A percentile compares a stretch with the other conserved stretches of the same genome.
Evolutionary conservation across 2,329 filamentous ascomycete genomes (phyloP).

Genomic region (Diaporthe vexans): DNA sequence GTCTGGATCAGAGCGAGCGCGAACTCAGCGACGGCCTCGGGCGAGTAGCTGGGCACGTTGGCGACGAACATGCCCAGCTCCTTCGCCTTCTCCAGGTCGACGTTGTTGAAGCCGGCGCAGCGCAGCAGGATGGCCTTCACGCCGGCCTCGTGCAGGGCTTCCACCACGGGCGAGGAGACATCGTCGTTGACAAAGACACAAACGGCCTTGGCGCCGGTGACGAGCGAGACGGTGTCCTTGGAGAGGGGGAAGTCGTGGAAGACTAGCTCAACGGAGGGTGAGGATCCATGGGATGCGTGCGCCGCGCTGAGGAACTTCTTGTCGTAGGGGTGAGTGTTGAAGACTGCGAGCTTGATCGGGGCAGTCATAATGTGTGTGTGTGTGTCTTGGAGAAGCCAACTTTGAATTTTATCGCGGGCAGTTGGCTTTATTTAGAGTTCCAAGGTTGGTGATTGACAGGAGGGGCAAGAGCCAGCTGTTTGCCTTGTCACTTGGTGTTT

Average conservation of each 20-base stretch:
- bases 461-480: background rate
- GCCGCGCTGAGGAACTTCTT: slow-evolving; percentile 65
- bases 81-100: slow-evolving; percentile 70
- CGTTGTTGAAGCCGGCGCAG: slow-evolving; percentile 78
- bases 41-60: slow-evolving; percentile 77
- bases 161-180: slow-evolving; percentile 65
- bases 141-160: slow-evolving; percentile 62
- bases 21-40: slow-evolving; percentile 79
- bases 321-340: slow-evolving; percentile 76
- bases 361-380: slow-evolving; percentile 15
- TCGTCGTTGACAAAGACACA: slow-evolving; percentile 79
- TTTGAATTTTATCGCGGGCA: background rate
- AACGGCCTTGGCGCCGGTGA: slow-evolving; percentile 66
- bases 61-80: slow-evolving; percentile 71
- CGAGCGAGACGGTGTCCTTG: slow-evolving; percentile 68
- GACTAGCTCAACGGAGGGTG: slow-evolving; percentile 59
- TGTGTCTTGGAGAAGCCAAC: background rate
- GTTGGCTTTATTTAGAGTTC: background rate
- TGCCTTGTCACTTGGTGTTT: slow-evolving; percentile 3
- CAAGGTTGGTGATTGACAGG: background rate
- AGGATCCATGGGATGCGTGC: slow-evolving; percentile 51
- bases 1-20: slow-evolving; percentile 77
- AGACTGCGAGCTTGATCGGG: slow-evolving; percentile 71
- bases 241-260: slow-evolving; percentile 72
- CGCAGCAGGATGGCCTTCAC: slow-evolving; percentile 73